Evolutionary conservation across 129 eudicot genomes (phyloP), one percentile per base, ranked within the genome.

Genomic region (Lactuca saligna): DNA sequence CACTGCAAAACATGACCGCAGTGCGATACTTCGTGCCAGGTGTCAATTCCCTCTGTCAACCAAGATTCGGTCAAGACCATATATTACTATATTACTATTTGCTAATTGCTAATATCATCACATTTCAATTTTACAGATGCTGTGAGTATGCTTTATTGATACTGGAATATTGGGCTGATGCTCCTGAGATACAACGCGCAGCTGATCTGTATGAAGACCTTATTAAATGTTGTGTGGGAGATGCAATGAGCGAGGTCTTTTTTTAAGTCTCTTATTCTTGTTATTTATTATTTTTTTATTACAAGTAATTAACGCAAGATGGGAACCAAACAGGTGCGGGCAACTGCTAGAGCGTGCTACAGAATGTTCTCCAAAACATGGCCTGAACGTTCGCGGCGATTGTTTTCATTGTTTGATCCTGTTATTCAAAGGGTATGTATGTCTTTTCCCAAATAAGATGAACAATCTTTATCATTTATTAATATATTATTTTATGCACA

Each of bases 281-380:
- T 50, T 46, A 17, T 70, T 17, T n/a, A 17, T 64, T 44, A 61
- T 54, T n/a, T n/a, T n/a, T n/a, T n/a, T 13, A 9, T 13, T 17
- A 9, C 39, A 29, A 5, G 46, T 66, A 65, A 55, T 39, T 79
- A 76, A 75, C 75, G 17, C 44, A 3, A 73, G 63, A 54, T 37
- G 25, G 51, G 7, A 74, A 75, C 80, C 87, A 97, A 74, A 75
- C 80, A 93, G 99, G 99, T 93, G 38, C 90, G 99, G 51, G 66
- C 99, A 55, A 93, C 97, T 67, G 99, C 99, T 65, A 89, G 99
- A 78, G 86, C 92, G n/a, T 93, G 96, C 82, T 93, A 93, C 77
- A 85, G 99, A 77, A 82, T 93, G 95, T 93, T 89, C 66, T 84
- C 95, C 4, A 93, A 85, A 83, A 93, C 99, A 15, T 93, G 99